Conservation (phyloP, 345 rosid species). For the Trapa incisa region DNA sequence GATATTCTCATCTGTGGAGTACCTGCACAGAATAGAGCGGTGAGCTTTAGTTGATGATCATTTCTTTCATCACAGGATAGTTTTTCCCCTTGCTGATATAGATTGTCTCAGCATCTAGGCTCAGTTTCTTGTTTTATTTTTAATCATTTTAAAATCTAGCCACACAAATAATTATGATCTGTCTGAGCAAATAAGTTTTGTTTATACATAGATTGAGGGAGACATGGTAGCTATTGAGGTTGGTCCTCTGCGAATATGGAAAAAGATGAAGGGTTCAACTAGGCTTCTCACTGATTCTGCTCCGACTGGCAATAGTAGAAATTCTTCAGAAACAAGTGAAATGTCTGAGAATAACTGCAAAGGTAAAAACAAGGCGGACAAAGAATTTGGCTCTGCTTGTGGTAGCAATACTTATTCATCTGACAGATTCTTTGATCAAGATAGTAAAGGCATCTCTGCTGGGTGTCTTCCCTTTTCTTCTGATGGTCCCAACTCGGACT, state of each 20-base stretch:
- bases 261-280: slow-evolving; percentile 69
- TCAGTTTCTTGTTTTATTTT: background rate
- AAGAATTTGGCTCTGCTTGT: slow-evolving; percentile 12
- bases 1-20: slow-evolving; percentile 66
- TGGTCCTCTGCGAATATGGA: slow-evolving; percentile 56
- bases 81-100: background rate
- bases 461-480: slow-evolving; percentile 19
- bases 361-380: slow-evolving; percentile 20
- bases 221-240: slow-evolving; percentile 56
- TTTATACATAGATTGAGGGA: slow-evolving; percentile 54
- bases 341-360: slow-evolving; percentile 14
- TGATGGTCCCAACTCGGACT: slow-evolving; percentile 15
- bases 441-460: slow-evolving; percentile 10
- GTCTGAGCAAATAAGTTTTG: background rate
- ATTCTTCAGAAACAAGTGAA: slow-evolving; percentile 19
- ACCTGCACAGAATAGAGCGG: slow-evolving; percentile 79
- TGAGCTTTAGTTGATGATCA: slow-evolving; percentile 9
- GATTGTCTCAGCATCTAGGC: background rate
- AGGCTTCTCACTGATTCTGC: slow-evolving; percentile 22
- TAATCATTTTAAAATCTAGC: background rate
- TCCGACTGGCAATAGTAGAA: slow-evolving; percentile 19
- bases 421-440: slow-evolving; percentile 6
- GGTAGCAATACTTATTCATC: background rate
- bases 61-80: background rate
- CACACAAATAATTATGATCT: too few relatives aligned